A percentile compares a stretch with the other conserved stretches of the same genome.
Evolutionary conservation across 495 filamentous ascomycete species (phyloP).

Genomic region (Alectoria sarmentosa): DNA sequence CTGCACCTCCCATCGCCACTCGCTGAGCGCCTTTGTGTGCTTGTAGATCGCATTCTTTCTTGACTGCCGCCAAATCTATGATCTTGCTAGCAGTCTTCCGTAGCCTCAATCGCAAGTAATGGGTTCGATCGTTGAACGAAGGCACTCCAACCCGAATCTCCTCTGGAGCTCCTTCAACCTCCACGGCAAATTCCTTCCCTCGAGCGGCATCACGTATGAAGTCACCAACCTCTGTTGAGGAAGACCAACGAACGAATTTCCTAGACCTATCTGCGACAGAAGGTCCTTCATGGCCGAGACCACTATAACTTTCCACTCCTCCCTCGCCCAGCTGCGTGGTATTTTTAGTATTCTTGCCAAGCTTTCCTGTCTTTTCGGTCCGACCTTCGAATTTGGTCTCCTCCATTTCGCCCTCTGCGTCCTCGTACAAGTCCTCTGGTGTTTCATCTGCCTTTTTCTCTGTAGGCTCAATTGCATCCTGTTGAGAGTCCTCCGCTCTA

Average conservation of each 20-base stretch:
- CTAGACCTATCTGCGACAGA: slow-evolving; percentile 33
- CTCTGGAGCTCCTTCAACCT: slow-evolving; percentile 62
- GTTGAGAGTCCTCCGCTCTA: slow-evolving; percentile 64
- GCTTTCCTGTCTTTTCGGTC: slow-evolving; percentile 39
- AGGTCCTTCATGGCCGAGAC: slow-evolving; percentile 45
- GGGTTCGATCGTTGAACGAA: slow-evolving; percentile 80
- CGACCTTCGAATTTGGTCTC: slow-evolving; percentile 46
- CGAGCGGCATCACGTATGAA: slow-evolving; percentile 89
- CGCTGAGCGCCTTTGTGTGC: slow-evolving; percentile 72
- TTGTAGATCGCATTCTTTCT: slow-evolving; percentile 70
- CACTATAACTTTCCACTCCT: slow-evolving; percentile 54
- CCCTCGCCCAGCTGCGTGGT: slow-evolving; percentile 36
- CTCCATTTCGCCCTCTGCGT: slow-evolving; percentile 35
- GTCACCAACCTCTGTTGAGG: slow-evolving; percentile 84
- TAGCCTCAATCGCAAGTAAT: slow-evolving; percentile 71
- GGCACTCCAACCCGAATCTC: slow-evolving; percentile 77
- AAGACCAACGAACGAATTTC: slow-evolving; percentile 84
- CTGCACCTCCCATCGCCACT: slow-evolving; percentile 73
- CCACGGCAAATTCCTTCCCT: slow-evolving; percentile 74
- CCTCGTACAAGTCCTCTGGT: slow-evolving; percentile 27
- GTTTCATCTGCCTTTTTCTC: slow-evolving; percentile 26
- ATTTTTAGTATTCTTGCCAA: slow-evolving; percentile 28
- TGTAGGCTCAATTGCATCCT: slow-evolving; percentile 45
- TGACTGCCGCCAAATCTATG: slow-evolving; percentile 59
- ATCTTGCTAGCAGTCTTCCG: slow-evolving; percentile 64